Conservation (phyloP, 208 protist species). For the Leishmania turanica region DNA sequence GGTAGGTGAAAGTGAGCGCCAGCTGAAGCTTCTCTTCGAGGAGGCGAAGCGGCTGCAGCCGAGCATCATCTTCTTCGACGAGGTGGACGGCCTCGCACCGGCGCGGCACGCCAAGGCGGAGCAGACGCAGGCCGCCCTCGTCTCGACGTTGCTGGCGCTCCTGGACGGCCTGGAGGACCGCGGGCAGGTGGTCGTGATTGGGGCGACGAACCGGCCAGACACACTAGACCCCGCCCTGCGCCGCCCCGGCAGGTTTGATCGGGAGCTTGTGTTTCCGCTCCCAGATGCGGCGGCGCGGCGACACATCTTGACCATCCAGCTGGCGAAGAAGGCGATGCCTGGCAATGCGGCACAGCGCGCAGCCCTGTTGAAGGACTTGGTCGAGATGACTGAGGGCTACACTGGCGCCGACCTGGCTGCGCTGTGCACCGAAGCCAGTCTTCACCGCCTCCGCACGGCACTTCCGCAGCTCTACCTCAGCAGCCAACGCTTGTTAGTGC, state of each 20-base stretch:
- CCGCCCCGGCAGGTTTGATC: conserved; percentile 97
- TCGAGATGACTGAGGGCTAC: conserved; percentile 96
- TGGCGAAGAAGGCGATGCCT: conserved; percentile 97
- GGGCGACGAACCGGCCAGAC: conserved; percentile 96
- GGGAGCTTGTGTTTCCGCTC: conserved; percentile 93
- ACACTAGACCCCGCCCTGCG: conserved; percentile 96
- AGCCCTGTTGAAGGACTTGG: conserved; percentile 83
- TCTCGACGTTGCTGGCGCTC: conserved; percentile 94
- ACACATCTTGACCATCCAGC: conserved; percentile 97
- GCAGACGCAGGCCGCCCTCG: conserved; percentile 84
- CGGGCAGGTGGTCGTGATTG: conserved; percentile 95
- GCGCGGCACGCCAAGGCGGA: conserved; percentile 78
- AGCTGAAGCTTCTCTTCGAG: conserved; percentile 97
- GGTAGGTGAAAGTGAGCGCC: conserved; percentile 98
- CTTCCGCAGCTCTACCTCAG: conserved; percentile 84
- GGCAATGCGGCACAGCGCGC: conserved; percentile 40
- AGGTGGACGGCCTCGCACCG: conserved; percentile 98
- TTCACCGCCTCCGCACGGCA: conserved; percentile 70
- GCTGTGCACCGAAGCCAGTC: conserved; percentile 98
- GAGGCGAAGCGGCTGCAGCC: conserved; percentile 94
- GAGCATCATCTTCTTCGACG: conserved; percentile 99
- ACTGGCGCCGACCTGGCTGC: conserved; percentile 98
- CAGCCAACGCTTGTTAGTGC: conserved; percentile 49
- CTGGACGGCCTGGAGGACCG: conserved; percentile 95
- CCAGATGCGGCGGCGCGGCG: conserved; percentile 76